Conservation (phyloP, 352 stramenopile genomes). For the Pseudoperonospora humuli region DNA sequence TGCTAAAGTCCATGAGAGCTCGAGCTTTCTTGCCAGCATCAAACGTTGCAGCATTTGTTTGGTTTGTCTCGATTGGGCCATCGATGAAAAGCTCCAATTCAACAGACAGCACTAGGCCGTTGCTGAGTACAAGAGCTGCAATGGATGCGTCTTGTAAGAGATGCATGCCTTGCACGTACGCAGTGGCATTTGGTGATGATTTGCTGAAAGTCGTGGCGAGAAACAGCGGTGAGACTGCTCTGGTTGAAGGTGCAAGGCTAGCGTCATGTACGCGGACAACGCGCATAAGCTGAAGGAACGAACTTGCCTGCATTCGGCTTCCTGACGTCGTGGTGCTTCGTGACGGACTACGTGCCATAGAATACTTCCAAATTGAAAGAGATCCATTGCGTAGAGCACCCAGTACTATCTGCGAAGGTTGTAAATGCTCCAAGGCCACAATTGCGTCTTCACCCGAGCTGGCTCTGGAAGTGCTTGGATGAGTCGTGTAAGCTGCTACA, state of each 20-base stretch:
- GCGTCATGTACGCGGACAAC: slow-evolving; percentile 14
- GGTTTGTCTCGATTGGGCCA: too few species aligned
- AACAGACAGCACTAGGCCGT: slow-evolving; percentile 21
- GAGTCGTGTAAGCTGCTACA: slow-evolving; percentile 37
- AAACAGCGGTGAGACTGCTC: slow-evolving; percentile 4
- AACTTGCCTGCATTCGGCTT: slow-evolving; percentile 16
- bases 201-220: neutral
- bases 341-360: too few species aligned
- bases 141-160: slow-evolving; percentile 15
- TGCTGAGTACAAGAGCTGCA: slow-evolving; percentile 19
- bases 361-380: slow-evolving; percentile 31
- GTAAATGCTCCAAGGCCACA: slow-evolving; percentile 29
- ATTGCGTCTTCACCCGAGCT: slow-evolving; percentile 15
- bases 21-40: slow-evolving; percentile 10
- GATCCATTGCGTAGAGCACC: slow-evolving; percentile 28
- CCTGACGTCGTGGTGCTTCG: too few species aligned
- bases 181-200: neutral
- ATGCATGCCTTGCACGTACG: slow-evolving; percentile 14
- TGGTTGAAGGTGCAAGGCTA: neutral
- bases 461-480: neutral
- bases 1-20: slow-evolving; percentile 21
- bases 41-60: neutral
- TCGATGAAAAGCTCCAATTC: slow-evolving; percentile 24
- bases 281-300: slow-evolving; percentile 29
- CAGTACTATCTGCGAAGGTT: slow-evolving; percentile 34